phyloP scores from a whole-genome alignment of 345 rosid species.

The Stellera chamaejasme region DNA sequence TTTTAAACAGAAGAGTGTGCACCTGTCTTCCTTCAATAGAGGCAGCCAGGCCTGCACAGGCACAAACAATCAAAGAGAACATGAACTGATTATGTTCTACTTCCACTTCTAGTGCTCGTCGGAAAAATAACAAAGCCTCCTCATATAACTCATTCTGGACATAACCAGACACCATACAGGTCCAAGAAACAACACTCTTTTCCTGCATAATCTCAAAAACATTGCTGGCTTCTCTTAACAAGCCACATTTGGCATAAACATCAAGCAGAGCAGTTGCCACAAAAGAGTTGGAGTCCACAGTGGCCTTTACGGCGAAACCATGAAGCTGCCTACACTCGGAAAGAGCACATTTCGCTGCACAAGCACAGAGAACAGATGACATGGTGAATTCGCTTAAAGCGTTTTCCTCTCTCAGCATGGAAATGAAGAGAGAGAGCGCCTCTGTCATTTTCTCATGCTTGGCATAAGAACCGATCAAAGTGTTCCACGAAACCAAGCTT shows the following conservation, averaged over 20 bases:
- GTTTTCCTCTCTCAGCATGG: constrained; percentile 41
- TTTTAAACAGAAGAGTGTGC: constrained; percentile 48
- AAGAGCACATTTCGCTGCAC: constrained; percentile 31
- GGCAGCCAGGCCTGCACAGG: constrained; percentile 67
- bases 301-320: constrained; percentile 47
- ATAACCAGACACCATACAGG: constrained; percentile 71
- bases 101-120: constrained; percentile 29
- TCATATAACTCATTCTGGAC: constrained; percentile 63
- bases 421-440: constrained; percentile 37
- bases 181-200: constrained; percentile 75
- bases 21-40: constrained; percentile 67
- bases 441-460: constrained; percentile 30
- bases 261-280: constrained; percentile 76
- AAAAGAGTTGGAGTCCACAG: constrained; percentile 38
- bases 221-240: constrained; percentile 34
- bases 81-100: constrained; percentile 45
- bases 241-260: constrained; percentile 63
- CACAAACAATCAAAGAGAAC: constrained; percentile 57
- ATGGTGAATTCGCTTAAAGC: constrained; percentile 53
- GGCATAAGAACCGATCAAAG: constrained; percentile 41
- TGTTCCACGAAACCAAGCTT: constrained; percentile 78
- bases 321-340: constrained; percentile 57
- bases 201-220: constrained; percentile 59
- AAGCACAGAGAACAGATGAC: constrained; percentile 64
- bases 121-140: constrained; percentile 55